phyloP scores from a whole-genome alignment of 2,329 filamentous ascomycete species.

The Bipolaris cookei region DNA sequence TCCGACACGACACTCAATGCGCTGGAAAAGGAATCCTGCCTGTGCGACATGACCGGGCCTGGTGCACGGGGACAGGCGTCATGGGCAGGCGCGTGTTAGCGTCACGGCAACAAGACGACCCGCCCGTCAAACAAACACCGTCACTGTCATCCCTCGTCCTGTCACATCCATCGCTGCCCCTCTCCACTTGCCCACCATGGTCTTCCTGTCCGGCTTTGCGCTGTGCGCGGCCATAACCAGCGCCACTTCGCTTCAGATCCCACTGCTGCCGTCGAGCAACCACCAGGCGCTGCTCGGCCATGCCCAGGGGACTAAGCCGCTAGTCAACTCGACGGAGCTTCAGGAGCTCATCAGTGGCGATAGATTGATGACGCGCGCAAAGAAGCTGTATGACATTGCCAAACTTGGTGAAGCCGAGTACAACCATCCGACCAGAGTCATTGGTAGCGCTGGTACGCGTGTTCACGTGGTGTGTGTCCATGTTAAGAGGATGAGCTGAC shows the following conservation, averaged over 20 bases:
- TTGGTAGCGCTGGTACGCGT: slow-evolving; percentile 44
- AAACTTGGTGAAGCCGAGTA: slow-evolving; percentile 52
- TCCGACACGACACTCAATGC: too few species aligned
- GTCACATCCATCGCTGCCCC: slow-evolving; percentile 5
- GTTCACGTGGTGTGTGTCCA: slow-evolving; percentile 19
- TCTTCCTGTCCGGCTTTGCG: slow-evolving; percentile 33
- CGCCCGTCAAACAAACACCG: slow-evolving; percentile 25
- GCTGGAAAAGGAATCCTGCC: too few species aligned
- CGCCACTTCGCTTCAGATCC: slow-evolving; percentile 39
- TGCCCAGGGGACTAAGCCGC: slow-evolving; percentile 35
- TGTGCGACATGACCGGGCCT: slow-evolving; percentile 3
- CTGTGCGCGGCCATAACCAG: slow-evolving; percentile 38
- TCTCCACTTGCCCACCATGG: slow-evolving; percentile 29
- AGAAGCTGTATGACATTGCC: slow-evolving; percentile 51
- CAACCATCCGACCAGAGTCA: slow-evolving; percentile 52
- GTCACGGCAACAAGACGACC: slow-evolving; percentile 30
- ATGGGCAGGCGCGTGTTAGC: slow-evolving; percentile 30
- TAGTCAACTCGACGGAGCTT: slow-evolving; percentile 45
- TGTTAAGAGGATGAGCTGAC: slow-evolving; percentile 14
- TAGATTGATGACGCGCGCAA: slow-evolving; percentile 39
- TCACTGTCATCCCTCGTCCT: slow-evolving; percentile 17
- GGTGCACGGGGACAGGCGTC: slow-evolving; percentile 35
- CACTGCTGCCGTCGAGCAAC: slow-evolving; percentile 33
- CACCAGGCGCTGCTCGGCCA: slow-evolving; percentile 35
- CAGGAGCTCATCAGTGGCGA: slow-evolving; percentile 47